Evolutionary conservation across 345 rosid genomes (phyloP), one percentile per base, ranked within the genome.

Genomic region (Linum tenue): DNA sequence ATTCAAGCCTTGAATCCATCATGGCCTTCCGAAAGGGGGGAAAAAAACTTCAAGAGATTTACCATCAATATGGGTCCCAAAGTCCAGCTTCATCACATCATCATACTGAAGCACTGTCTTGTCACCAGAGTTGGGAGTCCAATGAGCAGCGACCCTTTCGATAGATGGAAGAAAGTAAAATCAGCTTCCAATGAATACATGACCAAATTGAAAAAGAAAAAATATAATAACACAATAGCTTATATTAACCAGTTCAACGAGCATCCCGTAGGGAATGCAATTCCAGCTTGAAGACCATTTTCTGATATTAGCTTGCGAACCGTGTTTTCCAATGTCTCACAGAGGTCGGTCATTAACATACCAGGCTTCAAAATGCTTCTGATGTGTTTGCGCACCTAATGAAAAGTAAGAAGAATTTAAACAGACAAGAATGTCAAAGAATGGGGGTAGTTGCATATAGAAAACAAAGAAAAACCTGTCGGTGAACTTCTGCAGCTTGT

Each of bases 181-280:
- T 11, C 9, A 72, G 56, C 22, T 39, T 71, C 66, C 63, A 72
- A 64, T 58, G 64, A 73, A 4, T 31, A 70, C 6, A 40, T 59
- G 69, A 64, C 56, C 57, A 59, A 61, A 62, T 8, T 39, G 57
- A 16, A 11, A 31, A 17, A 40, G 17, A 36, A 10, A 43, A 1
- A n/a, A 35, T 55, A 37, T 40, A 31, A 17, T 22, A 22, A 22
- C 31, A 22, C 31, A 22, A 22, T 0, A 22, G 31, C 31, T 22
- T 22, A 51, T 5, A 37, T 70, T 64, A 69, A 91, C 96, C 97
- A 89, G 69, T 95, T 89, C 80, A 89, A 69, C 51, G 95, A 91
- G 80, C 99, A 95, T 81, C 99, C 99, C 3, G 99, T 91, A 70
- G 96, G 99, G 74, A 95, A 95, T 64, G 97, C 95, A 68, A 91